Evolutionary conservation across 1,284 basidiomycete species (phyloP).

Genomic region (Rugosomyces carneus): DNA sequence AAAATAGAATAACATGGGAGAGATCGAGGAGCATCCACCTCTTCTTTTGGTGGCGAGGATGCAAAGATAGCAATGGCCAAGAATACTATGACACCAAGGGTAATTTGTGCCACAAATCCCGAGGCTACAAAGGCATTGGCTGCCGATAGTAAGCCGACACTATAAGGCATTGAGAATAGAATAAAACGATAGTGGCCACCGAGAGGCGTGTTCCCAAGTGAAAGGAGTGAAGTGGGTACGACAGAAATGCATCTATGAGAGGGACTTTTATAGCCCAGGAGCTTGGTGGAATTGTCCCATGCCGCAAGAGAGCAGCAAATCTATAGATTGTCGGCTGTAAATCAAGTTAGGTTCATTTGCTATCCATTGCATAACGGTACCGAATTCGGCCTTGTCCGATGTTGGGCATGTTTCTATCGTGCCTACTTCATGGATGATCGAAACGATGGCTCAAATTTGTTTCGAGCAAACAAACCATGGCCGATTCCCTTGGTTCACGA

Average conservation of each 20-base stretch:
- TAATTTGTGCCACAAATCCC: constrained; percentile 46
- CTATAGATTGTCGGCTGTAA: constrained; percentile 12
- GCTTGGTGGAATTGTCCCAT: constrained; percentile 2
- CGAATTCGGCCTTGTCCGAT: background rate
- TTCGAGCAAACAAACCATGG: background rate
- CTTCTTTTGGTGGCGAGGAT: constrained; percentile 39
- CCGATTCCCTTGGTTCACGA: background rate
- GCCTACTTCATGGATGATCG: background rate
- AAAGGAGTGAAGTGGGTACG: constrained; percentile 10
- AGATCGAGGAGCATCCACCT: constrained; percentile 40
- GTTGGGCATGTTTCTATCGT: background rate
- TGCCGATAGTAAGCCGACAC: constrained; percentile 54
- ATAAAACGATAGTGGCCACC: constrained; percentile 13
- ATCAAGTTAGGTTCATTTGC: too few relatives aligned
- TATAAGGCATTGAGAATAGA: constrained; percentile 37
- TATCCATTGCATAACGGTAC: too few relatives aligned
- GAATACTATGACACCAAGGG: constrained; percentile 46
- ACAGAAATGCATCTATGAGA: constrained; percentile 10
- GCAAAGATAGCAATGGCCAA: constrained; percentile 43
- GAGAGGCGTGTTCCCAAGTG: constrained; percentile 5
- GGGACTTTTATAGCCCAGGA: constrained; percentile 12
- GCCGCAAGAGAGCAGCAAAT: constrained; percentile 12
- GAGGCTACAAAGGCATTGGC: constrained; percentile 52
- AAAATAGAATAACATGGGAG: constrained; percentile 52
- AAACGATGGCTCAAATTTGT: background rate